Base-by-base conservation (phyloP, 2,329 filamentous ascomycete genomes). In the Aureobasidium sp. region DNA sequence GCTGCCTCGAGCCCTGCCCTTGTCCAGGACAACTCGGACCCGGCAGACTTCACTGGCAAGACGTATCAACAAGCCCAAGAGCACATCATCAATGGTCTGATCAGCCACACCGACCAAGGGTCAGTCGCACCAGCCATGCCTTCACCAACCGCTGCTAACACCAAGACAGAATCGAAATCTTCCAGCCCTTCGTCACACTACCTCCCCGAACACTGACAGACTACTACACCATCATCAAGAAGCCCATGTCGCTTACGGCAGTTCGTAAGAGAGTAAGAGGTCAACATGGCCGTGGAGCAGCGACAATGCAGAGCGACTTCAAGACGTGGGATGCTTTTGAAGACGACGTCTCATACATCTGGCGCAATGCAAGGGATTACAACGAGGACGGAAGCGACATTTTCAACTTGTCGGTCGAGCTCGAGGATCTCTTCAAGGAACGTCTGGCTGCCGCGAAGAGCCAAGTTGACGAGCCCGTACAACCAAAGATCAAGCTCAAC, bases 371-470 rank as follows among this genome's bases (percentile, higher is more conserved):
- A 0, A 88, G 85, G 68, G 87, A 87, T 62, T 96, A 93, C 77
- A 96, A 96, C 66, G 90, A 96, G 72, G 91, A 96, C 69, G 89
- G 87, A 4, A 96, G 92, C 68, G 87, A 90, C 17, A 92, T 96
- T 55, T 90, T 86, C 64, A 79, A 83, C 23, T 78, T 94, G 63
- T 90, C 90, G 0, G 83, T 85, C 51, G 85, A 94, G 62, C 82
- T 96, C 7, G 86, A 95, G 87, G 78, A 83, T 70, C 80, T 84
- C 67, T 92, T 95, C 69, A 78, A 83, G 55, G 78, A 81, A 42
- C 79, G 88, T 59, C 73, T 95, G 37, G 83, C 82, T 64, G 81
- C 89, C 67, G 90, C 90, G 10, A 90, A 88, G 71, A 81, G 81
- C 49, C 81, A 81, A 60, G 88, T 93, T 19, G 79, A 82, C 51